Conservation (phyloP, 2,329 filamentous ascomycete species). For the Beauveria bassiana region DNA sequence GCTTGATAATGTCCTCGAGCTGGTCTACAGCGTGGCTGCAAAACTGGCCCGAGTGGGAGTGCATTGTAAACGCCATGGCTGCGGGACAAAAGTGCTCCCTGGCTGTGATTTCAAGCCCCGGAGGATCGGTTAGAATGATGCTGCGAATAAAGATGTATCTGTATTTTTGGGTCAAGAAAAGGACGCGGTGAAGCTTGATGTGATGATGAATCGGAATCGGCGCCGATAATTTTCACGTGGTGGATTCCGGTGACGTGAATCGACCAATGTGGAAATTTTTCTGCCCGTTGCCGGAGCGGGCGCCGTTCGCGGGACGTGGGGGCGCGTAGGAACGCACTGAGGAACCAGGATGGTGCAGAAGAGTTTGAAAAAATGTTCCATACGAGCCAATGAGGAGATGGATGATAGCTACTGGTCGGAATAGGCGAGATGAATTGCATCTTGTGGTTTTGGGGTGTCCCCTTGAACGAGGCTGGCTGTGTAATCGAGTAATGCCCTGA, state of each 20-base stretch:
- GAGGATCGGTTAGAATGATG: too few relatives aligned
- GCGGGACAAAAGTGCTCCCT: too few relatives aligned
- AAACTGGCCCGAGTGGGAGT: slow-evolving; percentile 97
- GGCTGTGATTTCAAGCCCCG: too few relatives aligned
- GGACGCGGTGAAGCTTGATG: neutral
- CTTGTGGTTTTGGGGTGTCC: too few relatives aligned
- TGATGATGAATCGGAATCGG: neutral
- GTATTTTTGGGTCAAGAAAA: too few relatives aligned
- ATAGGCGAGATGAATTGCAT: neutral
- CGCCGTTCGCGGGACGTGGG: neutral
- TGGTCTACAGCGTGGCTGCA: slow-evolving; percentile 83
- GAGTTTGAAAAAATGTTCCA: neutral
- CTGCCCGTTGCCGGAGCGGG: slow-evolving; percentile 1
- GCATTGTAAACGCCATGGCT: slow-evolving; percentile 90
- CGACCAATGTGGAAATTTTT: slow-evolving; percentile 6
- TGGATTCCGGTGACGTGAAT: slow-evolving; percentile 7
- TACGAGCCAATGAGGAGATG: neutral
- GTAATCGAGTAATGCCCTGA: too few relatives aligned
- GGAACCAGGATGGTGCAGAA: neutral
- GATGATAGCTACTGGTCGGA: neutral
- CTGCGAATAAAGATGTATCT: neutral
- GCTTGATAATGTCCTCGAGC: slow-evolving; percentile 74
- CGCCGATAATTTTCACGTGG: neutral
- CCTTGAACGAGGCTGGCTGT: too few relatives aligned
- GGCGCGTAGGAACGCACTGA: neutral